Evolutionary conservation across 352 stramenopile species (phyloP).

Genomic region (Phytophthora tubulina): DNA sequence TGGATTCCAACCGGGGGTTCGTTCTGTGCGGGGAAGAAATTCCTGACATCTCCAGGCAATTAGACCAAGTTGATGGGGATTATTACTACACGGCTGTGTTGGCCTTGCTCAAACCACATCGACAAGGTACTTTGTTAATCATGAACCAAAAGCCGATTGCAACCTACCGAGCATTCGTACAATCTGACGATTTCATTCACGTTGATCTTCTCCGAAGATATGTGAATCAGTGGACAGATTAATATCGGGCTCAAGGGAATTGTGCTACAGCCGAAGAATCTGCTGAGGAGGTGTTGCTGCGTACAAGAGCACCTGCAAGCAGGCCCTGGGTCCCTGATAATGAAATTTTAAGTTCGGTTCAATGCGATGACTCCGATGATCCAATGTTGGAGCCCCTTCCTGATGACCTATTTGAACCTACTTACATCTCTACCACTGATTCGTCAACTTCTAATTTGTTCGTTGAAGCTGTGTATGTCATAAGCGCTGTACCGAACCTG

Average conservation of each 20-base stretch:
- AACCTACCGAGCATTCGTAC: not conserved
- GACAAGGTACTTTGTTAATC: not conserved
- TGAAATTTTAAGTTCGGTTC: too few species aligned
- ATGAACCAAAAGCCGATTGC: not conserved
- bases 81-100: constrained; percentile 24
- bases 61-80: not conserved
- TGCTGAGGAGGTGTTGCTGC: constrained; percentile 5
- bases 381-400: not conserved
- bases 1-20: not conserved
- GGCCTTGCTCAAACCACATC: constrained; percentile 27
- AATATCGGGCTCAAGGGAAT: constrained; percentile 4
- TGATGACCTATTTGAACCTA: constrained; percentile 1
- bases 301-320: not conserved
- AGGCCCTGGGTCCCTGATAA: not conserved
- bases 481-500: not conserved
- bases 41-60: not conserved
- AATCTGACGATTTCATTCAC: not conserved
- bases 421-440: not conserved
- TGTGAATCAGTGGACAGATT: constrained; percentile 17
- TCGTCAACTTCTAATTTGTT: not conserved
- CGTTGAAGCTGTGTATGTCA: not conserved
- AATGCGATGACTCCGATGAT: not conserved
- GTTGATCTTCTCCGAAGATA: not conserved
- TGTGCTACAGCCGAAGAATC: not conserved
- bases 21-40: constrained; percentile 21